Conservation (phyloP, 495 filamentous ascomycete genomes). For the Lophiotrema nucula region DNA sequence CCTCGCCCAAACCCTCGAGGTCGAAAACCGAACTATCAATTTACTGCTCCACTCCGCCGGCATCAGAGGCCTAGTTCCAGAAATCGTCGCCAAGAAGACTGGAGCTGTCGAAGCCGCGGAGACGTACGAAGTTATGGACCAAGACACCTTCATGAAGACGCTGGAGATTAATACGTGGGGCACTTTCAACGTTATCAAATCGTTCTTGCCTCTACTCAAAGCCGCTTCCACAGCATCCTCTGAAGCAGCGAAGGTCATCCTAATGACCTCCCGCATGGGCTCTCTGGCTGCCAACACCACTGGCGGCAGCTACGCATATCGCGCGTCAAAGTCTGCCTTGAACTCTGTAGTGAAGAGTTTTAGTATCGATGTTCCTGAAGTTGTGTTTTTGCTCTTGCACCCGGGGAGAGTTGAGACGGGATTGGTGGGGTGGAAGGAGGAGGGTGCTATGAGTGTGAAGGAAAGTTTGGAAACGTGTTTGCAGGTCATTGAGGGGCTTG, state of each 20-base stretch:
- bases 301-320: constrained; percentile 77
- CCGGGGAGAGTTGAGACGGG: constrained; percentile 48
- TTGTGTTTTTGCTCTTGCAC: constrained; percentile 43
- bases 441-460: constrained; percentile 42
- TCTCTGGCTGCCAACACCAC: constrained; percentile 51
- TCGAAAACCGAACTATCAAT: constrained; percentile 32
- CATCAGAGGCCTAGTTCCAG: constrained; percentile 41
- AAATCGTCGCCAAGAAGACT: constrained; percentile 19
- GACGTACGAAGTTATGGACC: constrained; percentile 38
- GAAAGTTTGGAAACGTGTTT: constrained; percentile 43
- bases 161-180: constrained; percentile 40
- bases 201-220: constrained; percentile 34
- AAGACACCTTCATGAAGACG: constrained; percentile 33
- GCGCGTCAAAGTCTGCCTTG: constrained; percentile 63
- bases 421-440: constrained; percentile 43
- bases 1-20: neutral
- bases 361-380: constrained; percentile 41
- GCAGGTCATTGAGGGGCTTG: constrained; percentile 36
- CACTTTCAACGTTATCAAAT: constrained; percentile 38
- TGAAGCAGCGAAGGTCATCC: constrained; percentile 37
- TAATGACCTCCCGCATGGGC: constrained; percentile 46
- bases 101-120: constrained; percentile 37
- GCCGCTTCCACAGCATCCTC: constrained; percentile 1
- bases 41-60: constrained; percentile 42
- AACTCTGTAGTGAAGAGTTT: constrained; percentile 45